A percentile compares a stretch with the other conserved stretches of the same genome.
Evolutionary conservation across 2,329 filamentous ascomycete genomes (phyloP).

Genomic region (Aspergillus caelatus): DNA sequence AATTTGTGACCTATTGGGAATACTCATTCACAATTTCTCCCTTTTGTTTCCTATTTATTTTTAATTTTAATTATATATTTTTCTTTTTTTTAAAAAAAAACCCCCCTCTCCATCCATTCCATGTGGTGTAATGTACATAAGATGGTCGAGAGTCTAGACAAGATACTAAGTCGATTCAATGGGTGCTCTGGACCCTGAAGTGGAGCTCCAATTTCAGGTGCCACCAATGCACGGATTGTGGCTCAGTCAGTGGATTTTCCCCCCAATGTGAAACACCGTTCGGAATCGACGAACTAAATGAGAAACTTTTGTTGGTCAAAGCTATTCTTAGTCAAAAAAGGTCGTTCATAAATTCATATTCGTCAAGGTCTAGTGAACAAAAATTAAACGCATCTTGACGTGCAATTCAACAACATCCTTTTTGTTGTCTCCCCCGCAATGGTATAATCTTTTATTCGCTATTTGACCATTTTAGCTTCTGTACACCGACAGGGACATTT

Average conservation of each 20-base stretch:
- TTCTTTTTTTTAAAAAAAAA: neutral
- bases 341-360: neutral
- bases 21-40: too few species aligned
- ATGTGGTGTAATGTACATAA: neutral
- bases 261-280: neutral
- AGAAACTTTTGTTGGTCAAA: slow-evolving; percentile 1
- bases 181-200: neutral
- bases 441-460: neutral
- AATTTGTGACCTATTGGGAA: too few species aligned
- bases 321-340: slow-evolving; percentile 1
- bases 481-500: neutral
- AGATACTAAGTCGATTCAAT: neutral
- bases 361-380: neutral
- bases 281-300: neutral
- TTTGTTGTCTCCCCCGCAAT: slow-evolving; percentile 13
- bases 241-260: neutral
- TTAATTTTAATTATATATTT: neutral
- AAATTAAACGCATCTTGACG: neutral
- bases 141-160: neutral
- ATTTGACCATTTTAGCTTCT: neutral
- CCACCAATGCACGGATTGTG: neutral
- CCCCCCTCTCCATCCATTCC: neutral
- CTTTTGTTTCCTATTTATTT: too few species aligned
- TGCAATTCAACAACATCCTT: neutral
- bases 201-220: neutral